Percentiles rank a stretch among this genome's conserved stretches.
Evolutionary conservation across 1,284 basidiomycete genomes (phyloP).

Genomic region (Fomes fomentarius): DNA sequence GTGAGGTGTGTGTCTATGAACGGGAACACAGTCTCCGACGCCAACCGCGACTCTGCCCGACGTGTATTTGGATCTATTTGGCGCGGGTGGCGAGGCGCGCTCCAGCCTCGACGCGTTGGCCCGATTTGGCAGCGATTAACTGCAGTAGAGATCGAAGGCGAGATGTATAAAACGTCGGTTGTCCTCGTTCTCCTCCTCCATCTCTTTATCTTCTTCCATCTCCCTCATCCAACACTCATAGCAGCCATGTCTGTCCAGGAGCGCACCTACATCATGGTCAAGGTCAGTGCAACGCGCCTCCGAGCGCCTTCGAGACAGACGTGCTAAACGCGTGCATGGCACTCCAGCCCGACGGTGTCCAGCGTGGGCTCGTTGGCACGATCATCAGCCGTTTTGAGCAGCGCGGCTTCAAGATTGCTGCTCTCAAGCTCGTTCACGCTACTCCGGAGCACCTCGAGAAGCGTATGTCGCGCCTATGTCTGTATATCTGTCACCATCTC

Average conservation of each 20-base stretch:
- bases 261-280: slow-evolving; percentile 91
- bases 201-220: slow-evolving; percentile 35
- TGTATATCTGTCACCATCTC: background rate
- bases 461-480: slow-evolving; percentile 48
- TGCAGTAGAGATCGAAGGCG: slow-evolving; percentile 28
- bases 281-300: slow-evolving; percentile 47
- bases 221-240: slow-evolving; percentile 31
- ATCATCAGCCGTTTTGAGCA: slow-evolving; percentile 94
- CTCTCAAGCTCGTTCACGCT: slow-evolving; percentile 84
- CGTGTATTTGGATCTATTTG: slow-evolving; percentile 41
- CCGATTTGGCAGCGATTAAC: slow-evolving; percentile 36
- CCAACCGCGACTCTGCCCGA: slow-evolving; percentile 30
- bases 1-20: slow-evolving; percentile 19
- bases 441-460: slow-evolving; percentile 85
- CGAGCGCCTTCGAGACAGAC: background rate
- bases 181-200: slow-evolving; percentile 36
- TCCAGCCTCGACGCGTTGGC: slow-evolving; percentile 20
- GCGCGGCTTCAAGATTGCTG: slow-evolving; percentile 93
- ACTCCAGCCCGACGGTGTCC: slow-evolving; percentile 94
- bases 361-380: slow-evolving; percentile 92
- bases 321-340: slow-evolving; percentile 3
- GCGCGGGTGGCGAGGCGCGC: slow-evolving; percentile 13
- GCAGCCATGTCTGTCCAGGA: slow-evolving; percentile 63
- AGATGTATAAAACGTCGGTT: slow-evolving; percentile 36
- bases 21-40: slow-evolving; percentile 8